A percentile compares a stretch with the other conserved stretches of the same genome.
These are phyloP conservation scores for Euphrasia arctica DNA, from an alignment of 305 asterid genomes.

Conservation along the genomic window DNA sequence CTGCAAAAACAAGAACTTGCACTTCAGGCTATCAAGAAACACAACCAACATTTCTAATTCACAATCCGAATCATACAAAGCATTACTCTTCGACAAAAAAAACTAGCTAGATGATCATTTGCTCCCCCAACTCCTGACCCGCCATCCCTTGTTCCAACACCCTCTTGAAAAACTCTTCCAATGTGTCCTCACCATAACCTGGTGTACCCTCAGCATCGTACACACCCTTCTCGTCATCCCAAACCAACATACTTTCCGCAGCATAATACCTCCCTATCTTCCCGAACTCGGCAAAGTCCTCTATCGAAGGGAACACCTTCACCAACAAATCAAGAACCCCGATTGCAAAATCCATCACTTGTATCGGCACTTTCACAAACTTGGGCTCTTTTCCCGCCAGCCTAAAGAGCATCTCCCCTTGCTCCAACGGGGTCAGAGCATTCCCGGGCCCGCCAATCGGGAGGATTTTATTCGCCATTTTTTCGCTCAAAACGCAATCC, in stretches of 20 bases:
- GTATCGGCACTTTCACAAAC: conserved; percentile 82
- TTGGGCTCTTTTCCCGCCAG: conserved; percentile 67
- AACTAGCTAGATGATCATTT: conserved; percentile 50
- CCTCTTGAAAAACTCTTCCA: conserved; percentile 79
- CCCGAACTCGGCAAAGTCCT: conserved; percentile 91
- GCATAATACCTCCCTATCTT: conserved; percentile 98
- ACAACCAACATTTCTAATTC: conserved; percentile 10
- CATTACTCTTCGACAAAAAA: conserved; percentile 5
- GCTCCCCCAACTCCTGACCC: conserved; percentile 95
- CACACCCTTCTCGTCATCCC: conserved; percentile 67
- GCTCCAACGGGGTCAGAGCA: conserved; percentile 90
- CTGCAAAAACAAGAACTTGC: neutral
- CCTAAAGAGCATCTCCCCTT: conserved; percentile 84
- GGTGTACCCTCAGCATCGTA: conserved; percentile 81
- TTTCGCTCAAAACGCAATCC: conserved; percentile 65
- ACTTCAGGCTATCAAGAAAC: neutral
- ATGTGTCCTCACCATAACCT: conserved; percentile 78
- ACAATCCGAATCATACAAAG: conserved; percentile 2
- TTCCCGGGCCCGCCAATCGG: conserved; percentile 91
- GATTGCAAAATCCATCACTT: conserved; percentile 86
- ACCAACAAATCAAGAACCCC: conserved; percentile 77
- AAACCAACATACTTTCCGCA: conserved; percentile 85
- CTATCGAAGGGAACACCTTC: conserved; percentile 70
- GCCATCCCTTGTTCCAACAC: conserved; percentile 84
- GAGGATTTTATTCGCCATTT: conserved; percentile 51